phyloP scores from a whole-genome alignment of 768 basidiomycete genomes.

The Lactarius psammicola region DNA sequence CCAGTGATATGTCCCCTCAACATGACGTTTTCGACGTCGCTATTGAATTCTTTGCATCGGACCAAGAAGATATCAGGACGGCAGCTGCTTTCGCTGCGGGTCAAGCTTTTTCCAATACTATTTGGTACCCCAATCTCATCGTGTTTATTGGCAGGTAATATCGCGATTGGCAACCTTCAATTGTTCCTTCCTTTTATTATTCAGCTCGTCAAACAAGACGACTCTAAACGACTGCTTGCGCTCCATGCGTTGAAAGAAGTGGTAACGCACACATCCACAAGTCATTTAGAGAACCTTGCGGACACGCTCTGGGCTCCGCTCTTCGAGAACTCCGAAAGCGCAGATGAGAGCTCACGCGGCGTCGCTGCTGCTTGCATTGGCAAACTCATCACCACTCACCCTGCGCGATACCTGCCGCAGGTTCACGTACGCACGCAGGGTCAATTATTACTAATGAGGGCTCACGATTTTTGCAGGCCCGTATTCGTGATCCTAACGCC shows the following conservation, averaged over 20 bases:
- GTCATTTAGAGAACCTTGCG: slow-evolving; percentile 82
- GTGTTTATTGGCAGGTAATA: slow-evolving; percentile 60
- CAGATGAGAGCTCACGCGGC: slow-evolving; percentile 90
- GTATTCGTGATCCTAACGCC: slow-evolving; percentile 65
- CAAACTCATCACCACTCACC: slow-evolving; percentile 89
- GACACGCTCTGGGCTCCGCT: slow-evolving; percentile 90
- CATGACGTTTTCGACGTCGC: slow-evolving; percentile 72
- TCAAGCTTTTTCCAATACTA: slow-evolving; percentile 35
- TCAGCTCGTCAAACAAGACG: slow-evolving; percentile 69
- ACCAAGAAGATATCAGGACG: slow-evolving; percentile 82
- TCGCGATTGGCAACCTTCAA: slow-evolving; percentile 89
- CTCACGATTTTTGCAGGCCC: slow-evolving; percentile 45
- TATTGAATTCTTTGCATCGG: slow-evolving; percentile 70
- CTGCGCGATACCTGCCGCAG: slow-evolving; percentile 87
- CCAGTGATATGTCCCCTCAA: slow-evolving; percentile 86
- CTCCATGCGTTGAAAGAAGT: slow-evolving; percentile 96
- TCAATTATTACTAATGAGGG: neutral
- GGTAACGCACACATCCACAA: slow-evolving; percentile 85
- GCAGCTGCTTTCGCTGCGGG: slow-evolving; percentile 95
- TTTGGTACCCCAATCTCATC: neutral
- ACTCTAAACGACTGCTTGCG: slow-evolving; percentile 77
- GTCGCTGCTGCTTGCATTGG: slow-evolving; percentile 96
- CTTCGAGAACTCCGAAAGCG: slow-evolving; percentile 84
- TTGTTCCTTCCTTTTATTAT: slow-evolving; percentile 86
- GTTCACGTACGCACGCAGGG: slow-evolving; percentile 62